Evolutionary conservation across 257 asterid species (phyloP).

Genomic region (Nicotiana benthamiana): DNA sequence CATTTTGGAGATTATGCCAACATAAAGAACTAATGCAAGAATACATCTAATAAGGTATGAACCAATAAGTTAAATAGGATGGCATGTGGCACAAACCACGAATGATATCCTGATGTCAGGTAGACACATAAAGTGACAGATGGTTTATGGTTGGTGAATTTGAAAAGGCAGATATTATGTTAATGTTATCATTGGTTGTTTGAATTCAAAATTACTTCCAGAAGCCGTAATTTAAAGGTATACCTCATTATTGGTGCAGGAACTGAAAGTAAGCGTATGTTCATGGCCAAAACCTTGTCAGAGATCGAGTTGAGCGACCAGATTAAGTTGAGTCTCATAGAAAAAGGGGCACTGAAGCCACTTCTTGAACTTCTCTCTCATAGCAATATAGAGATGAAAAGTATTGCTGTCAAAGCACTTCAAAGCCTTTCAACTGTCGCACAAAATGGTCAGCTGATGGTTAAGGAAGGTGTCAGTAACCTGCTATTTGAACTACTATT

Average conservation of each 20-base stretch:
- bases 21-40: background rate
- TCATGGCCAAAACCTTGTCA: constrained; percentile 34
- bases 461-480: constrained; percentile 32
- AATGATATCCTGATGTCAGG: background rate
- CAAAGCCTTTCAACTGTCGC: constrained; percentile 30
- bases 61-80: background rate
- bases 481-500: constrained; percentile 36
- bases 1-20: background rate
- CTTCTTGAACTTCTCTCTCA: constrained; percentile 35
- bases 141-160: background rate
- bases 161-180: background rate
- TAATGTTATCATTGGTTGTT: background rate
- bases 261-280: constrained; percentile 15
- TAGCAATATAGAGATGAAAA: constrained; percentile 18
- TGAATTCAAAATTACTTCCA: background rate
- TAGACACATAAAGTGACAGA: background rate
- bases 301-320: constrained; percentile 38
- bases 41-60: background rate
- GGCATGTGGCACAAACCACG: background rate
- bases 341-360: constrained; percentile 31
- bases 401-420: constrained; percentile 30
- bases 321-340: constrained; percentile 26
- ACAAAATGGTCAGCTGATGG: constrained; percentile 31
- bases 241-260: constrained; percentile 13
- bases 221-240: background rate